Percentiles rank a stretch among this genome's conserved stretches.
phyloP scores from a whole-genome alignment of 306 rosid species.

The Bauhinia variegata region DNA sequence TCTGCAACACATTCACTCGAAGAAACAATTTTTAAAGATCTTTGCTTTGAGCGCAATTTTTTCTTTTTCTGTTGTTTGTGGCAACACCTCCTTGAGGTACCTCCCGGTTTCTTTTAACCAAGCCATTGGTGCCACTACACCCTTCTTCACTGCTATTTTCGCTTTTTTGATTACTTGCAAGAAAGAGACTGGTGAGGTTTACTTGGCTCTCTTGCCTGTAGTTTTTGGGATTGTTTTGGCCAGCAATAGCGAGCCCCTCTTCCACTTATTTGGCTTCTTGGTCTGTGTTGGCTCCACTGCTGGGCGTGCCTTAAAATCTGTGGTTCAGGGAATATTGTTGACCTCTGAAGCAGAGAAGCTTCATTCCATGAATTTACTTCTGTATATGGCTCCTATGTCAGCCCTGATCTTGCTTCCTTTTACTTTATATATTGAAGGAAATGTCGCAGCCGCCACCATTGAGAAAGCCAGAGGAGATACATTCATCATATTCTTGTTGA shows the following conservation, averaged over 20 bases:
- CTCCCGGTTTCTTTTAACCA: conserved; percentile 89
- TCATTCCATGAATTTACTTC: conserved; percentile 86
- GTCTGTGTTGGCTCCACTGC: conserved; percentile 89
- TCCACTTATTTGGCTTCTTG: conserved; percentile 77
- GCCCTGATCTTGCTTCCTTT: conserved; percentile 73
- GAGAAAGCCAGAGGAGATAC: conserved; percentile 67
- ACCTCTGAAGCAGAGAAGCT: conserved; percentile 89
- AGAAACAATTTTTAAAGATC: conserved; percentile 77
- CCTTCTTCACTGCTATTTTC: conserved; percentile 86
- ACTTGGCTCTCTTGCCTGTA: conserved; percentile 75
- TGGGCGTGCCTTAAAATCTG: conserved; percentile 85
- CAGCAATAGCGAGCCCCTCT: conserved; percentile 78
- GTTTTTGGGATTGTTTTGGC: conserved; percentile 84
- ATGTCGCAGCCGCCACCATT: conserved; percentile 49
- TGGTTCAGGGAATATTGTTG: conserved; percentile 78
- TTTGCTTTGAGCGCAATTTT: conserved; percentile 72
- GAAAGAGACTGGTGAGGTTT: conserved; percentile 73
- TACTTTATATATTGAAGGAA: conserved; percentile 83
- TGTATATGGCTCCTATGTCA: conserved; percentile 93
- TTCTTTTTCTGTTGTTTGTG: conserved; percentile 95
- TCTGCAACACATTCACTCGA: conserved; percentile 72
- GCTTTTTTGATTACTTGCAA: conserved; percentile 76
- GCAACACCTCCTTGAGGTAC: conserved; percentile 85
- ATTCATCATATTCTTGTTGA: conserved; percentile 58
- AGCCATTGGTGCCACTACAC: conserved; percentile 93